Evolutionary conservation across 1,284 basidiomycete genomes (phyloP).

Genomic region (Cystobasidium pallidum): DNA sequence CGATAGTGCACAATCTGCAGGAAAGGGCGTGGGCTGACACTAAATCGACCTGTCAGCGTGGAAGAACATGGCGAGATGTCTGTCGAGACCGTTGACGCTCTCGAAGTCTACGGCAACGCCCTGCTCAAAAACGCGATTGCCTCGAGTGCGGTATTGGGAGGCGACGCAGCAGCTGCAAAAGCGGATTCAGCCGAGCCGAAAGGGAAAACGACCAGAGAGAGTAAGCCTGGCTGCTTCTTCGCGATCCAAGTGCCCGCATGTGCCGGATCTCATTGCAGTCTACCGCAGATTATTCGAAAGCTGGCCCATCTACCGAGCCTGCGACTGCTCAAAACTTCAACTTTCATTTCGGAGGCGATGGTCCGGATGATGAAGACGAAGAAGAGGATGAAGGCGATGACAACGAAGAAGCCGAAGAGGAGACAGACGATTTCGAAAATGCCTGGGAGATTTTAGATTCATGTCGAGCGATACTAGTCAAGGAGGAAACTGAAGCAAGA

Average conservation of each 20-base stretch:
- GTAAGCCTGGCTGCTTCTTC: constrained; percentile 8
- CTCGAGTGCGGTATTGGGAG: constrained; percentile 50
- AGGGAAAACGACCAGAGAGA: constrained; percentile 30
- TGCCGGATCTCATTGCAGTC: constrained; percentile 25
- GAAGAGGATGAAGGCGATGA: constrained; percentile 43
- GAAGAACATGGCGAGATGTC: constrained; percentile 51
- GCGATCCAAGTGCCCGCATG: background rate
- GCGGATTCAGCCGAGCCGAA: constrained; percentile 6
- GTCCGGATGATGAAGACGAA: constrained; percentile 38
- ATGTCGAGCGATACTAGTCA: constrained; percentile 46
- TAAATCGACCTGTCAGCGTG: constrained; percentile 31
- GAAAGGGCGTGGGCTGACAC: background rate
- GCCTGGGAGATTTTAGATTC: constrained; percentile 51
- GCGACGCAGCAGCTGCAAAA: constrained; percentile 35
- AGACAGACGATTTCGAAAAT: constrained; percentile 51
- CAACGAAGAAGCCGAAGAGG: constrained; percentile 42
- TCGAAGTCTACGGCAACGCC: constrained; percentile 53
- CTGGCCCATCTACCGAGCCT: constrained; percentile 24
- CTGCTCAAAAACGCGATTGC: constrained; percentile 52
- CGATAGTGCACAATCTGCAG: background rate
- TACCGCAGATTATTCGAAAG: constrained; percentile 19
- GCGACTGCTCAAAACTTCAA: constrained; percentile 39
- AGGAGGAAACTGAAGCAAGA: constrained; percentile 32
- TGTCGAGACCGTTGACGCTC: constrained; percentile 50
- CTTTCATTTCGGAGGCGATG: constrained; percentile 50